These are phyloP conservation scores for Cystobasidium sp. DNA, from an alignment of 1,284 basidiomycete species.

Conservation along the genomic window DNA sequence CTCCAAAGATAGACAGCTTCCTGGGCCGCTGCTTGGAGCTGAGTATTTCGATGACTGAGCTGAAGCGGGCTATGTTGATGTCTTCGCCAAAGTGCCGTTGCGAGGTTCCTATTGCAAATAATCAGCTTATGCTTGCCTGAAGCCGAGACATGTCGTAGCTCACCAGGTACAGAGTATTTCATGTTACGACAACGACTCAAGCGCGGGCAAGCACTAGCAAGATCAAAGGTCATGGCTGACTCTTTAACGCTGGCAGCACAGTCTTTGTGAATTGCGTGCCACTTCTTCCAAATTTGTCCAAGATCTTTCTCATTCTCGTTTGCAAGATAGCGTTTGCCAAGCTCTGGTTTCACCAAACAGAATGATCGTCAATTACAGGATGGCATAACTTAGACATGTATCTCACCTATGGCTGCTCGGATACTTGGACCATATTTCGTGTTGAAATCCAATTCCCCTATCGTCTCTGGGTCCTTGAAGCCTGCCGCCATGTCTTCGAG, in stretches of 20 bases:
- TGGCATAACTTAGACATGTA: background rate
- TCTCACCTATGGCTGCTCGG: constrained; percentile 22
- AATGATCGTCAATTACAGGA: background rate
- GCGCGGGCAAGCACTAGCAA: constrained; percentile 32
- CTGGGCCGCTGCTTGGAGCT: constrained; percentile 44
- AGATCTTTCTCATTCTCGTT: constrained; percentile 29
- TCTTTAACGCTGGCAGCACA: constrained; percentile 21
- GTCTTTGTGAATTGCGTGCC: constrained; percentile 35
- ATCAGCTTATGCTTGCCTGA: background rate
- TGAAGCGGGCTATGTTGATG: constrained; percentile 25
- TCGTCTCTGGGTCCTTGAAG: constrained; percentile 33
- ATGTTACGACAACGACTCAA: constrained; percentile 26
- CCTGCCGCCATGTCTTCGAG: constrained; percentile 24
- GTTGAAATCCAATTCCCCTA: constrained; percentile 23
- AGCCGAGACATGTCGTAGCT: background rate
- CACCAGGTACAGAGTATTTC: constrained; percentile 22
- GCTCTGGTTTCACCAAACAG: background rate
- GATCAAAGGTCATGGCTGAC: constrained; percentile 14
- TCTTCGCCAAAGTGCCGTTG: constrained; percentile 27
- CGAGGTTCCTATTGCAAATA: constrained; percentile 21
- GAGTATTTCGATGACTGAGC: constrained; percentile 25
- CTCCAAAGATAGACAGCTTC: constrained; percentile 33
- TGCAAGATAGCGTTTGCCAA: constrained; percentile 10
- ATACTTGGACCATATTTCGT: constrained; percentile 16
- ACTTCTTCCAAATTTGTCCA: constrained; percentile 25